Conservation (phyloP, 192 early-diverging fungal species). For the Gonapodya prolifera region DNA sequence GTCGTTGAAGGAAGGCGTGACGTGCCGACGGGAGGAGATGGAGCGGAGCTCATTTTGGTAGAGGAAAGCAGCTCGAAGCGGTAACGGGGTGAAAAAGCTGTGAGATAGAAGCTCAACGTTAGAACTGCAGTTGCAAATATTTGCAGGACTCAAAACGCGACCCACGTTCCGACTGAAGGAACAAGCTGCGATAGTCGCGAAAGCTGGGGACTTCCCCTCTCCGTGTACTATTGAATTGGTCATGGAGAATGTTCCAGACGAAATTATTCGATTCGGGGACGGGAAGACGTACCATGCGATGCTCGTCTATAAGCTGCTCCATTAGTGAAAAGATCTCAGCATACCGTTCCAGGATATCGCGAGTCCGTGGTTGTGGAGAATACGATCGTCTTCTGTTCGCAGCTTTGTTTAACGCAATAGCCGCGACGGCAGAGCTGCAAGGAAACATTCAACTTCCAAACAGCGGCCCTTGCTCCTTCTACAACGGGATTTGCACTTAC, state of each 20-base stretch:
- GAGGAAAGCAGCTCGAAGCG: slow-evolving; percentile 58
- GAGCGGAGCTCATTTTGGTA: slow-evolving; percentile 48
- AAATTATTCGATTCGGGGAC: neutral
- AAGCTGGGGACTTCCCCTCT: slow-evolving; percentile 39
- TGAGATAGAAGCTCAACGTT: neutral
- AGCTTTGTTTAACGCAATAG: slow-evolving; percentile 16
- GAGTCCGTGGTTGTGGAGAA: slow-evolving; percentile 27
- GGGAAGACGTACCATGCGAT: slow-evolving; percentile 14
- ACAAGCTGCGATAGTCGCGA: slow-evolving; percentile 67
- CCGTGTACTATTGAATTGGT: slow-evolving; percentile 26
- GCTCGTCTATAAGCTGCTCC: slow-evolving; percentile 64
- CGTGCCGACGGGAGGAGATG: slow-evolving; percentile 64
- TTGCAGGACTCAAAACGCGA: too few species aligned
- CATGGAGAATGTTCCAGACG: slow-evolving; percentile 27
- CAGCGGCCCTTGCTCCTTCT: neutral
- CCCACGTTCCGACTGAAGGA: slow-evolving; percentile 47
- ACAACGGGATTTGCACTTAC: neutral
- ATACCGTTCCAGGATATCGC: slow-evolving; percentile 50
- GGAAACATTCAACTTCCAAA: neutral
- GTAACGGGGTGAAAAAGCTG: slow-evolving; percentile 73
- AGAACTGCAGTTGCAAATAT: too few species aligned
- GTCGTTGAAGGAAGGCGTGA: slow-evolving; percentile 89
- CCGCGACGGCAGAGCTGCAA: slow-evolving; percentile 11
- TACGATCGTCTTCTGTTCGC: slow-evolving; percentile 13
- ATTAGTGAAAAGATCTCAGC: slow-evolving; percentile 66